Evolutionary conservation across 768 basidiomycete species (phyloP).

Genomic region (Trametes punicea): DNA sequence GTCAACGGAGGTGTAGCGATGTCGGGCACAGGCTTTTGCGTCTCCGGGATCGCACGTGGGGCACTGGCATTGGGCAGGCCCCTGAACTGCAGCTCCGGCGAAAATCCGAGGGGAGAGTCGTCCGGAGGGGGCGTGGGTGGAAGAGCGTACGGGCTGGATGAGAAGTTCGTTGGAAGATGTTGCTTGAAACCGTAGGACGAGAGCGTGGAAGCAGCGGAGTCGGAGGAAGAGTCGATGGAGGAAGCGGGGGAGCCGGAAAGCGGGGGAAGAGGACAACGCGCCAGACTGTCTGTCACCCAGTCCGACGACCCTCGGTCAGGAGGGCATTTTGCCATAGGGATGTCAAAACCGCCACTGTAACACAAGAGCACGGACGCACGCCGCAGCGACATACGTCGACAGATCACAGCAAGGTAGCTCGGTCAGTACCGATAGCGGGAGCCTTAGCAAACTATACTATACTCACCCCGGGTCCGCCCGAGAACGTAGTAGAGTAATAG

Average conservation of each 20-base stretch:
- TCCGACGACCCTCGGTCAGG: constrained; percentile 91
- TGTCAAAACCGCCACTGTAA: constrained; percentile 94
- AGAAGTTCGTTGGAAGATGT: constrained; percentile 11
- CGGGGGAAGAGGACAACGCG: constrained; percentile 45
- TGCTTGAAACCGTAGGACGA: constrained; percentile 35
- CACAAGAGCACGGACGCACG: background rate
- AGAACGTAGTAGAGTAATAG: constrained; percentile 92
- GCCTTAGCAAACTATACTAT: background rate
- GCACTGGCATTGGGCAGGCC: constrained; percentile 18
- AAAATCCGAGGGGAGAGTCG: constrained; percentile 8
- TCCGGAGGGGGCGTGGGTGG: constrained; percentile 33
- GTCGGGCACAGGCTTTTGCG: constrained; percentile 29
- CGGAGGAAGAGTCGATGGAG: constrained; percentile 16
- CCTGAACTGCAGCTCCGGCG: constrained; percentile 17
- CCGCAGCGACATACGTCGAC: background rate
- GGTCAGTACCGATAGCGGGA: background rate
- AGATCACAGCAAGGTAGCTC: background rate
- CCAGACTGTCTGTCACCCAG: constrained; percentile 92
- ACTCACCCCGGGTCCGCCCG: constrained; percentile 87
- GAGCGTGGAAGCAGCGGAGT: constrained; percentile 33
- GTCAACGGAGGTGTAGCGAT: constrained; percentile 75
- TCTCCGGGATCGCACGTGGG: constrained; percentile 28
- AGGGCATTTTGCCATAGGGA: constrained; percentile 89
- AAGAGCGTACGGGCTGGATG: constrained; percentile 18
- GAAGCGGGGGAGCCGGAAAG: constrained; percentile 40